Conservation (phyloP, 495 filamentous ascomycete genomes). For the Trichoderma orchidacearum region DNA sequence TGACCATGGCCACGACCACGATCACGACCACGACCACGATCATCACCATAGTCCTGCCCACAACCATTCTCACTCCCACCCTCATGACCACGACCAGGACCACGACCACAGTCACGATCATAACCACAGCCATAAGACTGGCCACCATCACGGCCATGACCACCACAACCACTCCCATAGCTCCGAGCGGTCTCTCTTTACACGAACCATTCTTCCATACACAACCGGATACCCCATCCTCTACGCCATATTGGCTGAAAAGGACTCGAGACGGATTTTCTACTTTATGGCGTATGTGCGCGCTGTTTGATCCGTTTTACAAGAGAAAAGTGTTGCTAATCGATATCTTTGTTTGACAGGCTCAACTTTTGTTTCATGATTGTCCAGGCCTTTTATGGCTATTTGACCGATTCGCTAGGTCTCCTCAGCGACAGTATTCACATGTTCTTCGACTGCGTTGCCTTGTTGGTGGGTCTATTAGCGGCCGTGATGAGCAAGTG, state of each 20-base stretch:
- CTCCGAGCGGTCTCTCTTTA: conserved; percentile 40
- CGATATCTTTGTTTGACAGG: no score
- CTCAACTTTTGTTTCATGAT: conserved; percentile 94
- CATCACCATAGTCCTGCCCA: conserved; percentile 12
- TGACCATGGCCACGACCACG: conserved; percentile 14
- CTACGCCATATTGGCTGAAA: conserved; percentile 75
- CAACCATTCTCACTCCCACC: conserved; percentile 14
- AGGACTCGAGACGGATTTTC: conserved; percentile 89
- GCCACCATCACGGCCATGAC: conserved; percentile 9
- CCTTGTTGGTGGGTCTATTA: conserved; percentile 78
- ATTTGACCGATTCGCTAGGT: conserved; percentile 81
- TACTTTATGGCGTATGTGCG: conserved; percentile 79
- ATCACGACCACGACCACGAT: conserved; percentile 17
- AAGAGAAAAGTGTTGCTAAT: not conserved
- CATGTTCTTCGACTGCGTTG: conserved; percentile 98
- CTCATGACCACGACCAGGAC: conserved; percentile 22
- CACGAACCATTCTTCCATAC: conserved; percentile 48
- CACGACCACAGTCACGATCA: conserved; percentile 18
- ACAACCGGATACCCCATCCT: conserved; percentile 61
- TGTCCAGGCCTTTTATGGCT: conserved; percentile 87
- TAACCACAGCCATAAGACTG: conserved; percentile 19
- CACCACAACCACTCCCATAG: conserved; percentile 15
- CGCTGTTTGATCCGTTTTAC: not conserved
- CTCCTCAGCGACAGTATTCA: conserved; percentile 95
- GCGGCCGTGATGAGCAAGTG: conserved; percentile 97